Evolutionary conservation across 345 rosid genomes (phyloP).

Genomic region (Gossypium ekmanianum): DNA sequence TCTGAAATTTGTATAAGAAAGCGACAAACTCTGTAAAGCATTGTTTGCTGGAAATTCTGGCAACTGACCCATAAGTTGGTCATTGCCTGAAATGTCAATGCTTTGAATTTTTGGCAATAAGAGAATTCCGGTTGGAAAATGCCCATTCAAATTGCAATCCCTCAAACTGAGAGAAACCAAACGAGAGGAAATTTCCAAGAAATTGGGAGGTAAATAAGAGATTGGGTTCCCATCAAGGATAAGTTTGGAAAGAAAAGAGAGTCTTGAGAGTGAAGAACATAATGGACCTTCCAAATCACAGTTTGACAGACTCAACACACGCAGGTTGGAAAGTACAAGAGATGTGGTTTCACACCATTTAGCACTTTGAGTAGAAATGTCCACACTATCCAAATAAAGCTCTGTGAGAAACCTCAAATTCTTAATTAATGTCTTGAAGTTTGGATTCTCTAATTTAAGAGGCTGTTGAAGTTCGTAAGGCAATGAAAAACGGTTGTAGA

Average conservation of each 20-base stretch:
- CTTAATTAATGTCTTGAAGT: background rate
- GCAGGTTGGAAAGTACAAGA: no score
- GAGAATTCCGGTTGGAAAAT: no score
- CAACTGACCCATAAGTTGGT: no score
- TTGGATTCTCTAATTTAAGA: background rate
- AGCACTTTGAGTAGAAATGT: no score
- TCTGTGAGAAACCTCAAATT: no score
- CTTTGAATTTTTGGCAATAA: no score
- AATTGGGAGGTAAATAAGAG: constrained; percentile 5
- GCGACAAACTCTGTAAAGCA: no score
- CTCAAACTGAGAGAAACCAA: background rate
- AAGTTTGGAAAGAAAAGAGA: background rate
- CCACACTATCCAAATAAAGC: no score
- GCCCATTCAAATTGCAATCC: background rate
- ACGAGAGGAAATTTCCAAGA: background rate
- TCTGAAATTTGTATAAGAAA: no score
- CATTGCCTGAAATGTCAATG: background rate
- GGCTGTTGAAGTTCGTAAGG: no score
- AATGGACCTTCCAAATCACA: background rate
- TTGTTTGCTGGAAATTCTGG: no score
- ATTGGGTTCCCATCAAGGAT: background rate
- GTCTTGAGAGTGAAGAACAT: background rate
- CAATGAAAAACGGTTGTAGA: accelerated
- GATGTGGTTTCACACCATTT: no score
- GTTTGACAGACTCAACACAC: background rate